Conservation (phyloP, 495 filamentous ascomycete species). For the Pseudotulostoma volvatum region DNA sequence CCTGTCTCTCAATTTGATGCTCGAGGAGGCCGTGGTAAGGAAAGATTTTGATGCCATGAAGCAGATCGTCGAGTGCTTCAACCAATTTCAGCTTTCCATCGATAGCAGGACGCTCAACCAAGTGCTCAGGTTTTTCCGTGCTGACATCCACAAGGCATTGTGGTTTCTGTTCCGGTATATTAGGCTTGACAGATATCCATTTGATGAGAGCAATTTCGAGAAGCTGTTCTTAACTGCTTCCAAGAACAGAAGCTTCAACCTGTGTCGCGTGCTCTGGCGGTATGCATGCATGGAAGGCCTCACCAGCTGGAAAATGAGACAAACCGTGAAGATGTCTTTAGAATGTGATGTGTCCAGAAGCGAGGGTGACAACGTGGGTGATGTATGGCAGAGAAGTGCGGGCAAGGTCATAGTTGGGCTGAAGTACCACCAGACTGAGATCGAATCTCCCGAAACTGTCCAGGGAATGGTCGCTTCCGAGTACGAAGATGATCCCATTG, state of each 20-base stretch:
- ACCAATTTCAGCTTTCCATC: constrained; percentile 4
- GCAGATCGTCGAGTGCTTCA: constrained; percentile 16
- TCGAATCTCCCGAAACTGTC: constrained; percentile 4
- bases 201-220: constrained; percentile 10
- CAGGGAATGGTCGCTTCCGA: constrained; percentile 13
- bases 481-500: constrained; percentile 16
- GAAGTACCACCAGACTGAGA: constrained; percentile 9
- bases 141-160: constrained; percentile 11
- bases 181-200: constrained; percentile 4
- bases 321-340: constrained; percentile 16
- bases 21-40: constrained; percentile 13
- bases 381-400: constrained; percentile 13
- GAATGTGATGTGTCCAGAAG: constrained; percentile 8
- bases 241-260: constrained; percentile 21
- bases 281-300: constrained; percentile 27
- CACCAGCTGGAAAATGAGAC: constrained; percentile 20
- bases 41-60: constrained; percentile 12
- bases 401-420: constrained; percentile 28
- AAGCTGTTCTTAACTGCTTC: constrained; percentile 27
- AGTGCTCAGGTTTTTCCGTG: constrained; percentile 11
- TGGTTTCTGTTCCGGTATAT: constrained; percentile 10
- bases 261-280: constrained; percentile 31
- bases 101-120: constrained; percentile 8
- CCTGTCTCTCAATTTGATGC: constrained; percentile 20
- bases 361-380: constrained; percentile 5